These are phyloP conservation scores for Phaeophleospora eucalypticola DNA, from an alignment of 2,329 filamentous ascomycete genomes.

Conservation along the genomic window DNA sequence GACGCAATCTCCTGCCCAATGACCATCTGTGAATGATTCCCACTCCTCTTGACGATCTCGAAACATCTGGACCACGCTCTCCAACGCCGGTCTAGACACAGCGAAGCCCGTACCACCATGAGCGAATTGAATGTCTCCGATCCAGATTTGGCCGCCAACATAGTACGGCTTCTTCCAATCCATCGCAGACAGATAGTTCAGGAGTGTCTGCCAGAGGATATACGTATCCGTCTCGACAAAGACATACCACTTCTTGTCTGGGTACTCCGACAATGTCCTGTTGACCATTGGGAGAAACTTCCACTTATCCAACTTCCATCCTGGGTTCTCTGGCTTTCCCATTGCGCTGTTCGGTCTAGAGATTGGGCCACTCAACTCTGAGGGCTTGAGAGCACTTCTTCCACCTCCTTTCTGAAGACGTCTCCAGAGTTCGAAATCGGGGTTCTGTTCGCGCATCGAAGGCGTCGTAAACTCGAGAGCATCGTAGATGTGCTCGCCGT, in stretches of 20 bases:
- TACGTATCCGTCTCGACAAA: slow-evolving; percentile 59
- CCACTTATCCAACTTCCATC: slow-evolving; percentile 52
- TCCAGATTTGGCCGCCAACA: slow-evolving; percentile 36
- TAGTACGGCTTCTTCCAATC: slow-evolving; percentile 42
- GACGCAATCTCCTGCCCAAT: slow-evolving; percentile 31
- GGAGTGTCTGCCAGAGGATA: slow-evolving; percentile 47
- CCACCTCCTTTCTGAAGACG: slow-evolving; percentile 17
- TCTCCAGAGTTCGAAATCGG: slow-evolving; percentile 26
- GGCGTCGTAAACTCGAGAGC: slow-evolving; percentile 22
- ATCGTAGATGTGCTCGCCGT: slow-evolving; percentile 33
- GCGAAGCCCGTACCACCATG: slow-evolving; percentile 41
- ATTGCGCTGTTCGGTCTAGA: slow-evolving; percentile 6
- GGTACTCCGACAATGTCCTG: slow-evolving; percentile 36
- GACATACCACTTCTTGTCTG: slow-evolving; percentile 54
- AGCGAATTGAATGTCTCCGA: slow-evolving; percentile 35
- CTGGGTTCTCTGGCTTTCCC: slow-evolving; percentile 27
- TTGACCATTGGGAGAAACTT: slow-evolving; percentile 54
- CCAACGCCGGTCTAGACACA: slow-evolving; percentile 38
- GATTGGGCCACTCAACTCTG: slow-evolving; percentile 20
- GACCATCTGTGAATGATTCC: slow-evolving; percentile 23
- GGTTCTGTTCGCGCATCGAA: slow-evolving; percentile 15
- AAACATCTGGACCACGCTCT: slow-evolving; percentile 35
- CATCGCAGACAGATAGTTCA: slow-evolving; percentile 38
- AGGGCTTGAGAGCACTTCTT: slow-evolving; percentile 13
- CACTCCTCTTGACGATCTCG: slow-evolving; percentile 34